Percentiles rank a stretch among this genome's conserved stretches.
Evolutionary conservation across 352 stramenopile species (phyloP).

Genomic region (Globisporangium viniferum): DNA sequence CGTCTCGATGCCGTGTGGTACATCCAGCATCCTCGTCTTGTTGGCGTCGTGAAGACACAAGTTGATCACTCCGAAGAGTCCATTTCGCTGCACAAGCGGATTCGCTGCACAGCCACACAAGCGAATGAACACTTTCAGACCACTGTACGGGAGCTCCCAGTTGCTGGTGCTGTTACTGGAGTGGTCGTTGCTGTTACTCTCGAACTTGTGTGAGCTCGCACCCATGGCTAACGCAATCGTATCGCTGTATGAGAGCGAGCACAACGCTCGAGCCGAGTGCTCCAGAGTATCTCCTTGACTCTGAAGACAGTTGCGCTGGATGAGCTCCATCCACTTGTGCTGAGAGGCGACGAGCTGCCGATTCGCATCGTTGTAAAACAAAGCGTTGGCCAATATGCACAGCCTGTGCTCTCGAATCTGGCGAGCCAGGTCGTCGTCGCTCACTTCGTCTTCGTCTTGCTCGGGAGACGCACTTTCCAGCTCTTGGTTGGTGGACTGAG

Average conservation of each 20-base stretch:
- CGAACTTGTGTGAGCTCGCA: constrained; percentile 3
- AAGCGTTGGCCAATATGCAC: constrained; percentile 73
- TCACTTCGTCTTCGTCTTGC: constrained; percentile 7
- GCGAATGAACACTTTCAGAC: constrained; percentile 46
- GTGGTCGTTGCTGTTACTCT: constrained; percentile 3
- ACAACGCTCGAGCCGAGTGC: constrained; percentile 71
- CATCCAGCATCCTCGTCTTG: constrained; percentile 70
- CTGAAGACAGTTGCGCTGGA: constrained; percentile 49
- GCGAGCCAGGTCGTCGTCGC: constrained; percentile 16
- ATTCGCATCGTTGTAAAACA: constrained; percentile 92
- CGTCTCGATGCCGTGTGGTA: constrained; percentile 73
- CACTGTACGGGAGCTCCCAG: constrained; percentile 24
- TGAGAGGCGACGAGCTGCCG: constrained; percentile 59
- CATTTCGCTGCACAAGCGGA: constrained; percentile 51
- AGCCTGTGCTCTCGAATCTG: constrained; percentile 70
- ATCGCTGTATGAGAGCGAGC: constrained; percentile 82
- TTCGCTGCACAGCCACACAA: constrained; percentile 33
- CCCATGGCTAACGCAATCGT: constrained; percentile 57
- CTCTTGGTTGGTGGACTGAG: constrained; percentile 6
- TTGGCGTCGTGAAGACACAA: constrained; percentile 82
- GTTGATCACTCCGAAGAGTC: constrained; percentile 77
- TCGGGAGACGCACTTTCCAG: constrained; percentile 13
- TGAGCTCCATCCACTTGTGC: constrained; percentile 48
- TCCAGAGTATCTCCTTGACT: constrained; percentile 41
- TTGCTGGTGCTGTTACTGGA: background rate